A percentile compares a stretch with the other conserved stretches of the same genome.
phyloP scores from a whole-genome alignment of 2,329 filamentous ascomycete genomes.

The Claviceps fusiformis region DNA sequence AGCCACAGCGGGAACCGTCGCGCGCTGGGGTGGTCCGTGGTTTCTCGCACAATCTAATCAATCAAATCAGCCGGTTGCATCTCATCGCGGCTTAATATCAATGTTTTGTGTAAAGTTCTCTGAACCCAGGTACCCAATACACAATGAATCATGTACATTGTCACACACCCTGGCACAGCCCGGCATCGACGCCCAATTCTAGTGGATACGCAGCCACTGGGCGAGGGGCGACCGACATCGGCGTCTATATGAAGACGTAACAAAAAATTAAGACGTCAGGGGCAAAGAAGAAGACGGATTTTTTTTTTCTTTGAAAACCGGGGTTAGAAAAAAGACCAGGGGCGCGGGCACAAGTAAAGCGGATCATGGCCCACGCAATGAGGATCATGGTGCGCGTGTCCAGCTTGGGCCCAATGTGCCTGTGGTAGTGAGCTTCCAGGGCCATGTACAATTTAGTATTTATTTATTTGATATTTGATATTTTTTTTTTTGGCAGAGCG shows the following conservation, averaged over 20 bases:
- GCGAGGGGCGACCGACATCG: background rate
- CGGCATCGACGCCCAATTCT: too few relatives aligned
- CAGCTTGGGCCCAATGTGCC: background rate
- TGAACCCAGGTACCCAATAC: too few relatives aligned
- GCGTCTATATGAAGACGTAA: background rate
- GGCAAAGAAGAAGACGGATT: too few relatives aligned
- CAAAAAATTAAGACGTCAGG: too few relatives aligned
- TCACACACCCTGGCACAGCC: too few relatives aligned
- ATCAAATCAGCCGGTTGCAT: background rate
- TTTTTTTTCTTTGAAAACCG: background rate
- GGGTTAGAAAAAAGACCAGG: background rate
- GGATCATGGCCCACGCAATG: background rate
- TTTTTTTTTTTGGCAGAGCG: background rate
- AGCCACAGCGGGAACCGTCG: background rate
- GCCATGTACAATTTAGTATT: too few relatives aligned
- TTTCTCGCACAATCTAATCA: background rate
- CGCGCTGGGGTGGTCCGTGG: background rate
- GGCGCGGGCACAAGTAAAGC: background rate
- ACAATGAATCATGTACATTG: too few relatives aligned
- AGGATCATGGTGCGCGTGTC: background rate
- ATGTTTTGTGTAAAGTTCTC: background rate
- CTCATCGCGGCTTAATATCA: background rate
- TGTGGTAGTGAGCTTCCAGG: background rate
- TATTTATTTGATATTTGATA: too few relatives aligned
- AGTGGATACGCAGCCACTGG: background rate